Evolutionary conservation across 2,329 filamentous ascomycete species (phyloP).

Genomic region (Aspergillus novofumigatus): DNA sequence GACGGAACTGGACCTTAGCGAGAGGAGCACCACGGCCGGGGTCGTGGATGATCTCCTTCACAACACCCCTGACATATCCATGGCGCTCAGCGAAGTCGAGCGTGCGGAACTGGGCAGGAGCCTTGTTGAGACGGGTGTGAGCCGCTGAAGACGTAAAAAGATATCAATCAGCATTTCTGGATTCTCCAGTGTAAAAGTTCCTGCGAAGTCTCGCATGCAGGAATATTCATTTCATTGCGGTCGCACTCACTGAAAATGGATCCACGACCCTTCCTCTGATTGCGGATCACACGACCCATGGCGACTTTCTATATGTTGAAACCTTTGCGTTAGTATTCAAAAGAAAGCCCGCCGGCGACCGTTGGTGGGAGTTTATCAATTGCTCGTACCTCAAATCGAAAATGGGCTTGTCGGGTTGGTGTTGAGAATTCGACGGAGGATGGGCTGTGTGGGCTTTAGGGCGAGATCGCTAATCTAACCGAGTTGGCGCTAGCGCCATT

Average conservation of each 20-base stretch:
- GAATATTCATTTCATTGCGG: slow-evolving; percentile 24
- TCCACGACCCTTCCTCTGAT: slow-evolving; percentile 73
- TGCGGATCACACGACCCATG: slow-evolving; percentile 69
- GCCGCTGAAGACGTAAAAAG: slow-evolving; percentile 52
- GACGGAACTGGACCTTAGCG: slow-evolving; percentile 93
- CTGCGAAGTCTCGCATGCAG: slow-evolving; percentile 8
- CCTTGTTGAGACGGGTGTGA: slow-evolving; percentile 90
- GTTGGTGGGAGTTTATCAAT: slow-evolving; percentile 25
- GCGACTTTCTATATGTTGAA: slow-evolving; percentile 38
- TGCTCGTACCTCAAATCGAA: slow-evolving; percentile 42
- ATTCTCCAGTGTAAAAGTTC: slow-evolving; percentile 6
- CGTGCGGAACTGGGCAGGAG: slow-evolving; percentile 88
- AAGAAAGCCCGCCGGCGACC: slow-evolving; percentile 25
- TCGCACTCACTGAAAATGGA: slow-evolving; percentile 68
- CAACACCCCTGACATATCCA: slow-evolving; percentile 94
- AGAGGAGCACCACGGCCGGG: slow-evolving; percentile 96
- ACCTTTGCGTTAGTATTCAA: slow-evolving; percentile 33
- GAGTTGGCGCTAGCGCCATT: slow-evolving; percentile 29
- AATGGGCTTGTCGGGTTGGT: slow-evolving; percentile 41
- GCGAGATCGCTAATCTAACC: slow-evolving; percentile 45
- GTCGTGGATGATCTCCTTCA: slow-evolving; percentile 99
- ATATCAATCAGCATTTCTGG: slow-evolving; percentile 31
- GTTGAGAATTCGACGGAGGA: slow-evolving; percentile 39
- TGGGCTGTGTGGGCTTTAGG: slow-evolving; percentile 44
- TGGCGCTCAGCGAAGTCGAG: slow-evolving; percentile 96